phyloP scores from a whole-genome alignment of 192 early-diverging fungal genomes.

The Coemansia sp. region DNA sequence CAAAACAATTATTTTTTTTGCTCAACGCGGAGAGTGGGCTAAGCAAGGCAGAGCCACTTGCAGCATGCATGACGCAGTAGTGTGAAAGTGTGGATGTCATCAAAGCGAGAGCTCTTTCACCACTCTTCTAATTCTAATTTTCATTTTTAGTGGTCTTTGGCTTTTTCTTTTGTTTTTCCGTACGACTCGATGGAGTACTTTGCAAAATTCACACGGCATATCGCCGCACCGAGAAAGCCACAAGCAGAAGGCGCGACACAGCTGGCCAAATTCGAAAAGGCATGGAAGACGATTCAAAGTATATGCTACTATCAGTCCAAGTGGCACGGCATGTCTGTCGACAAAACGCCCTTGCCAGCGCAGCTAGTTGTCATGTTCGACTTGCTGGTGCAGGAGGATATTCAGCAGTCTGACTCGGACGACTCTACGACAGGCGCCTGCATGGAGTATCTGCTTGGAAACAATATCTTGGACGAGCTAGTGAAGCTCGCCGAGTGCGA shows the following conservation, averaged over 20 bases:
- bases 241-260: slow-evolving; percentile 64
- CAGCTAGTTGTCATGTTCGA: slow-evolving; percentile 83
- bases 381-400: slow-evolving; percentile 85
- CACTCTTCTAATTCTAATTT: slow-evolving; percentile 7
- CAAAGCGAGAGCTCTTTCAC: background rate
- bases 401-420: slow-evolving; percentile 63
- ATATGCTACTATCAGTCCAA: slow-evolving; percentile 51
- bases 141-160: background rate
- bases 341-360: slow-evolving; percentile 75
- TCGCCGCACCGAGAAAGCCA: slow-evolving; percentile 61
- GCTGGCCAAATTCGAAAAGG: slow-evolving; percentile 69
- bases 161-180: slow-evolving; percentile 1
- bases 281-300: slow-evolving; percentile 63
- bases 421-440: slow-evolving; percentile 78
- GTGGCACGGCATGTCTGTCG: slow-evolving; percentile 54
- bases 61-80: background rate
- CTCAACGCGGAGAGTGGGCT: background rate
- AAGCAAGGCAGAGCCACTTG: background rate
- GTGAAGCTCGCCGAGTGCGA: slow-evolving; percentile 79
- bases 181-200: slow-evolving; percentile 63
- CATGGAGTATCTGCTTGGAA: slow-evolving; percentile 87
- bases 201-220: slow-evolving; percentile 65
- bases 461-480: slow-evolving; percentile 76
- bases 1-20: background rate
- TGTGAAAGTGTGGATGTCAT: background rate